These are phyloP conservation scores for Botrytis paeoniae DNA, from an alignment of 2,329 filamentous ascomycete species.

Conservation along the genomic window DNA sequence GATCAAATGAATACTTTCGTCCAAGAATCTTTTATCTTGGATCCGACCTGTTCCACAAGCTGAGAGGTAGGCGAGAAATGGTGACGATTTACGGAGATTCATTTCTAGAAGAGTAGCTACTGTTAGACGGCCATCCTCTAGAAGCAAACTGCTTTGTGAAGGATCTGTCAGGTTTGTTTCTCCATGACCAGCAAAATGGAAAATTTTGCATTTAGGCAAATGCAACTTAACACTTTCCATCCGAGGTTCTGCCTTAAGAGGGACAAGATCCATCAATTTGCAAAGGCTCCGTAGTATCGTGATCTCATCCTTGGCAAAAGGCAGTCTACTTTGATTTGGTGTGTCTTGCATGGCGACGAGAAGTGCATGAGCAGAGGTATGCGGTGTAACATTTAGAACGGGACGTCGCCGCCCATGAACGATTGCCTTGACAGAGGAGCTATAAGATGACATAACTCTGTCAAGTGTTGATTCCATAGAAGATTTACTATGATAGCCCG, in stretches of 20 bases:
- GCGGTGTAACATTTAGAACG: constrained; percentile 14
- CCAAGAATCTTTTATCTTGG: constrained; percentile 29
- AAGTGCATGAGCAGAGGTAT: constrained; percentile 27
- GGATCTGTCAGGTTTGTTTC: constrained; percentile 34
- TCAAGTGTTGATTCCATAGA: constrained; percentile 36
- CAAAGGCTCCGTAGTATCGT: background rate
- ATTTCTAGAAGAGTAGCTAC: constrained; percentile 25
- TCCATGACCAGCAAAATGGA: constrained; percentile 46
- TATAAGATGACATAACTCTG: constrained; percentile 42
- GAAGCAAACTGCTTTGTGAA: constrained; percentile 36
- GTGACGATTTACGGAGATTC: constrained; percentile 7
- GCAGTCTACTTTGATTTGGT: constrained; percentile 13
- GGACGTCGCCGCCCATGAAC: constrained; percentile 27
- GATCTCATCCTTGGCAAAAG: background rate
- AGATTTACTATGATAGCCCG: constrained; percentile 34
- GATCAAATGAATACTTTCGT: constrained; percentile 42
- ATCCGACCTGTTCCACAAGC: constrained; percentile 39
- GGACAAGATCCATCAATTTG: background rate
- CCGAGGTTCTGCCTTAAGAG: background rate
- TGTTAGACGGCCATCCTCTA: constrained; percentile 35
- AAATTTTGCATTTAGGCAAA: constrained; percentile 35
- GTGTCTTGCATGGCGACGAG: constrained; percentile 38
- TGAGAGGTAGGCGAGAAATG: constrained; percentile 43
- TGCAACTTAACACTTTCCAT: constrained; percentile 19
- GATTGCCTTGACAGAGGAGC: constrained; percentile 39